Conservation (phyloP, 2,329 filamentous ascomycete genomes). For the Elsinoe necatrix region DNA sequence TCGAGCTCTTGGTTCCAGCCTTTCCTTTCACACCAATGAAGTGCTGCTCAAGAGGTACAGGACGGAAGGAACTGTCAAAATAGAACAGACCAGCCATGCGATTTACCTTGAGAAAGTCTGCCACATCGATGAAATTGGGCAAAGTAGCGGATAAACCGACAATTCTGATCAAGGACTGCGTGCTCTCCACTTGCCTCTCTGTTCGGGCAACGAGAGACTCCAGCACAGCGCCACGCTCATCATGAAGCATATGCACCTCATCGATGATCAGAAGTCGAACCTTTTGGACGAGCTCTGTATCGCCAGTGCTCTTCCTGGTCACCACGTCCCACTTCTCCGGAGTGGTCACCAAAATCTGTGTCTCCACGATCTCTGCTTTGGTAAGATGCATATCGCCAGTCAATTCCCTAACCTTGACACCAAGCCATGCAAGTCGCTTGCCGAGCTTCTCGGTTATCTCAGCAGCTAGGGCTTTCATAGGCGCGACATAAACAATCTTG, state of each 20-base stretch:
- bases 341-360: slow-evolving; percentile 96
- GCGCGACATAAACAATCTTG: slow-evolving; percentile 97
- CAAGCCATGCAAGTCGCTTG: slow-evolving; percentile 86
- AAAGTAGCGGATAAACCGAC: slow-evolving; percentile 91
- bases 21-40: slow-evolving; percentile 96
- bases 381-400: slow-evolving; percentile 99
- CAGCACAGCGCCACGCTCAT: slow-evolving; percentile 90
- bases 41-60: slow-evolving; percentile 92
- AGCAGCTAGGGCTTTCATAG: slow-evolving; percentile 96
- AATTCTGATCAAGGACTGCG: slow-evolving; percentile 92
- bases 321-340: slow-evolving; percentile 99
- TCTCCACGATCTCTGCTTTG: slow-evolving; percentile 89
- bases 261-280: slow-evolving; percentile 94
- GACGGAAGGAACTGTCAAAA: slow-evolving; percentile 91
- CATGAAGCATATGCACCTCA: slow-evolving; percentile 98
- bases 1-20: slow-evolving; percentile 66
- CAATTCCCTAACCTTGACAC: slow-evolving; percentile 82
- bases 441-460: slow-evolving; percentile 93
- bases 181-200: slow-evolving; percentile 93
- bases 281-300: slow-evolving; percentile 96
- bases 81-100: slow-evolving; percentile 89
- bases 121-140: slow-evolving; percentile 93
- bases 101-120: slow-evolving; percentile 95
- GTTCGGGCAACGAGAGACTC: slow-evolving; percentile 94
- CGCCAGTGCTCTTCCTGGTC: slow-evolving; percentile 90